A percentile compares a stretch with the other conserved stretches of the same genome.
These are phyloP conservation scores for Ceratocystis harringtonii DNA, from an alignment of 2,329 filamentous ascomycete species.

Conservation along the genomic window DNA sequence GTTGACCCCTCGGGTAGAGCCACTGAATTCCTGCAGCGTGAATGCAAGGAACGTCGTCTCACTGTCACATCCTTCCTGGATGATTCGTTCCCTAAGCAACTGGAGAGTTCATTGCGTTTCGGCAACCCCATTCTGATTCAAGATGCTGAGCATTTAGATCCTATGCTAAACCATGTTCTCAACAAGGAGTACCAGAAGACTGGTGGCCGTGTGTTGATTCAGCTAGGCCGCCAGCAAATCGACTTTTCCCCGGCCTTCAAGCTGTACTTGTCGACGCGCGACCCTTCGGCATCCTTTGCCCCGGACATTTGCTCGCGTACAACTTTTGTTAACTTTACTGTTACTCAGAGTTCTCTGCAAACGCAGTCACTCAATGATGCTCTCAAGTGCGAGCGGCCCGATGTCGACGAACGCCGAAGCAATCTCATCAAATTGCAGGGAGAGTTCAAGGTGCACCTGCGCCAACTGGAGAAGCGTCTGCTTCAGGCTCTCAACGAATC, in stretches of 20 bases:
- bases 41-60: constrained; percentile 82
- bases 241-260: constrained; percentile 96
- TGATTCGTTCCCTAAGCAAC: constrained; percentile 92
- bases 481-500: constrained; percentile 94
- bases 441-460: constrained; percentile 96
- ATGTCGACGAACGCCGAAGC: constrained; percentile 88
- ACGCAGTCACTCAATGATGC: constrained; percentile 97
- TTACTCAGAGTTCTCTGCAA: constrained; percentile 95
- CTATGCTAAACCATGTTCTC: constrained; percentile 92
- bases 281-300: constrained; percentile 88
- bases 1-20: constrained; percentile 93
- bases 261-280: constrained; percentile 84
- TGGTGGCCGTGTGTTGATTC: constrained; percentile 91
- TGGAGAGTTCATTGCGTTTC: constrained; percentile 92
- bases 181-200: constrained; percentile 99
- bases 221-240: constrained; percentile 96
- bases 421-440: constrained; percentile 98
- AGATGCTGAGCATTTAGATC: constrained; percentile 92
- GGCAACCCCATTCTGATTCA: constrained; percentile 98
- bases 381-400: constrained; percentile 89
- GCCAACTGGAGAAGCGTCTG: constrained; percentile 85
- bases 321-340: constrained; percentile 98
- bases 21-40: constrained; percentile 87
- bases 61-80: constrained; percentile 97
- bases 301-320: constrained; percentile 97